These are phyloP conservation scores for Colletotrichum sp. DNA, from an alignment of 2,329 filamentous ascomycete genomes.

Conservation along the genomic window DNA sequence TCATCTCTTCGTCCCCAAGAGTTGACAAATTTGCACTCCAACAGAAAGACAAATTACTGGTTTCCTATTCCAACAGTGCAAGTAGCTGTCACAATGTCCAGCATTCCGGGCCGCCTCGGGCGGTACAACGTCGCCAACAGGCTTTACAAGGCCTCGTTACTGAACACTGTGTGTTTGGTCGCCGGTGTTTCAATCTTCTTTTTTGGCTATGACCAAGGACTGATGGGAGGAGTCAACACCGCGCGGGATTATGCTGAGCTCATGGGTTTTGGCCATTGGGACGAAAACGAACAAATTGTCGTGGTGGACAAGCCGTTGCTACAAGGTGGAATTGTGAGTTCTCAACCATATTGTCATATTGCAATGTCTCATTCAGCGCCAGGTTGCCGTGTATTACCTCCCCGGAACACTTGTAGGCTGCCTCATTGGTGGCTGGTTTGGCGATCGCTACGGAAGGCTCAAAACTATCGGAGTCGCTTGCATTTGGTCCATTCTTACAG, in stretches of 20 bases:
- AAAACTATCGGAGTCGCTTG: conserved; percentile 66
- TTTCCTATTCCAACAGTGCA: not conserved
- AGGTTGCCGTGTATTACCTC: conserved; percentile 50
- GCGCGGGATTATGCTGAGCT: conserved; percentile 66
- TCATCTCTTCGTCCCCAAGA: not conserved
- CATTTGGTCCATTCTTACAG: conserved; percentile 64
- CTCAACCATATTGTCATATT: conserved; percentile 50
- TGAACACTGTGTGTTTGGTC: conserved; percentile 67
- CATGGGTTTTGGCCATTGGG: conserved; percentile 69
- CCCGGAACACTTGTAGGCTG: conserved; percentile 65
- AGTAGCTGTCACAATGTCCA: not conserved
- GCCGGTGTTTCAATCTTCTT: conserved; percentile 72
- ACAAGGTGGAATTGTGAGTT: conserved; percentile 64
- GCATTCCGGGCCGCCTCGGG: not conserved
- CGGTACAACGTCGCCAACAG: conserved; percentile 47
- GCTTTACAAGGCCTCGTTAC: conserved; percentile 59
- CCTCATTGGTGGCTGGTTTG: conserved; percentile 66
- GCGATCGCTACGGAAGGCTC: conserved; percentile 67
- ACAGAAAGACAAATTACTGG: not conserved
- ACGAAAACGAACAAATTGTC: conserved; percentile 48
- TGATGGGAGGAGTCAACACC: conserved; percentile 71
- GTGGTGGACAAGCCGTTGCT: conserved; percentile 57
- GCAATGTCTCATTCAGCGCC: conserved; percentile 22
- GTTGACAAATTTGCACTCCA: not conserved
- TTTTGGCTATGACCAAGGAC: conserved; percentile 64